Evolutionary conservation across 768 basidiomycete genomes (phyloP), one percentile per base, ranked within the genome.

Genomic region (Amanita exitialis): DNA sequence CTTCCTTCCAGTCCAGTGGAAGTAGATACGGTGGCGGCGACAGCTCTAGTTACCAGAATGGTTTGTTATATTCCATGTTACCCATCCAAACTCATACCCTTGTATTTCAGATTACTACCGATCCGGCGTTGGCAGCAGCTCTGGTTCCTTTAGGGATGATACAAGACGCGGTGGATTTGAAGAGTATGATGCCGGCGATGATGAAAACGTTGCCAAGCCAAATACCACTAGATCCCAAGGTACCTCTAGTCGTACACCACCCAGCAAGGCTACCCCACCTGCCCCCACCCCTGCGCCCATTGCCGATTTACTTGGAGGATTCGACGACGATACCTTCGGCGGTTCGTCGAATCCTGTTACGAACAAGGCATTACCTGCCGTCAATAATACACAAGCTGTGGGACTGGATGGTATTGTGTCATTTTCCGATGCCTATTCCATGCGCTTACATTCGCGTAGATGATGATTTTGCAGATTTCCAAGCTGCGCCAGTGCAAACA

Each of bases 101-200:
- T 13, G 30, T 53, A 27, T 36, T 6, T 4, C 52, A 61, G 61
- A 62, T 56, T 57, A 61, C 57, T 61, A 63, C 53, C 54, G 56
- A 34, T 56, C 53, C 38, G 61, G 65, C 20, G 59, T 56, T 45
- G 64, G 68, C 47, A 64, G 69, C 43, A 69, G 70, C 3, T 47
- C 52, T 37, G 50, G 57, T n/a, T 75, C 75, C 1, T 89, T 86
- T 67, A 72, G 77, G 46, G 87, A 90, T 54, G 71, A 66, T 28
- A 64, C 66, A 6, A 66, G 79, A 36, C 69, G 79, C 8, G 38
- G 49, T 50, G 77, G 78, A 21, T 97, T 81, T 57, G 94, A 98
- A 59, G 94, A 97, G 64, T 99, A 99, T 65, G 89, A 95, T 57
- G 96, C 95, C 10, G 95, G 95, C 1, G 91, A 91, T 53, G 94